Base-by-base conservation (phyloP, 192 early-diverging fungal species). In the Coemansia sp. region DNA sequence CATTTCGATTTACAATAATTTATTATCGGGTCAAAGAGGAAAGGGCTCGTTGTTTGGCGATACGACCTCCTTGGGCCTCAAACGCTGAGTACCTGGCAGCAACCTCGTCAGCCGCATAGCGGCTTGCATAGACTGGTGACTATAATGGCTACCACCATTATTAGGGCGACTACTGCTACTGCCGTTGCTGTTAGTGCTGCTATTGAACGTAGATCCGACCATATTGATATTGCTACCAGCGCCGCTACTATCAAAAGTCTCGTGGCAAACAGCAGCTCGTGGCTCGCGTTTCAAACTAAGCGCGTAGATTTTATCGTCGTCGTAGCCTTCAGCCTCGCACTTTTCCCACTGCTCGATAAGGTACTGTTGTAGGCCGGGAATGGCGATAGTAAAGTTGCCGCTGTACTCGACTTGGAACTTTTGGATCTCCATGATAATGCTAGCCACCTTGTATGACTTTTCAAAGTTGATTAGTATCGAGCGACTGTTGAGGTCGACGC, bases 401-500 rank as follows among this genome's bases (percentile, higher is more conserved):
- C 80, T 85, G 42, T 93, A 94, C 37, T 89, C 85, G 10, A 89
- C 70, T 73, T 94, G 92, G 70, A 92, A 94, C 65, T 87, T 86
- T 68, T 88, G 86, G 51, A 94, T 79, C 64, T 94, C 93, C 48
- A 78, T 74, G 57, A 95, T 89, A 9, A 92, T 84, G 6, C 74
- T 71, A 1, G 87, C 80, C 10, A 86, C 72, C 17, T 87, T 86
- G 62, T 88, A 79, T 64, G 89, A 85, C 62, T 95, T 94, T 74
- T 91, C 90, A 80, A 95, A 93, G 73, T 95, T 95, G 72, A 95
- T 89, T 31, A 93, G 82, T n/a, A 77, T 74, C 15, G 74, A 72
- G 2, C 66, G 76, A 53, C 44, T 74, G 51, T 68, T 32, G 15
- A 84, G 62, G 29, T 84, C 77, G 11, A 84, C 57, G 21, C 72